Conservation (phyloP, 805 yeast genomes). For the Lipomyces chichibuensis region DNA sequence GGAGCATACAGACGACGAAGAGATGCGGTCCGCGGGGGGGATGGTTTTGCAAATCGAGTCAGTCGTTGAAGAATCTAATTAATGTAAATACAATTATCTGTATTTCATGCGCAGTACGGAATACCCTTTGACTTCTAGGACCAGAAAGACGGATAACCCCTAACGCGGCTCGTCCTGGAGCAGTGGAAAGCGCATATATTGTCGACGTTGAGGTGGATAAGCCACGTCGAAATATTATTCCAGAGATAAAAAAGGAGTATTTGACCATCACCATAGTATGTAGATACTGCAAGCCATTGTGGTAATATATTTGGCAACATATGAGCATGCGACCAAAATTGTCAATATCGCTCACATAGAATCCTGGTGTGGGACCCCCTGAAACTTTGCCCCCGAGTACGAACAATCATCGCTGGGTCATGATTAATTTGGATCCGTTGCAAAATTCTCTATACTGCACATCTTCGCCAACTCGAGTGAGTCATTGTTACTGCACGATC, state of each 20-base stretch:
- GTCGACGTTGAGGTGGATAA: constrained; percentile 54
- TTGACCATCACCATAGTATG: neutral
- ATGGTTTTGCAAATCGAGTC: constrained; percentile 14
- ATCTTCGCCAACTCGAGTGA: neutral
- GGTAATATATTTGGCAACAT: neutral
- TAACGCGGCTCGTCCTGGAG: constrained; percentile 78
- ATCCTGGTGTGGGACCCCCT: neutral
- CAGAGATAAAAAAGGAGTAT: neutral
- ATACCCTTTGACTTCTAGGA: constrained; percentile 51
- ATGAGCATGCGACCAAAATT: neutral
- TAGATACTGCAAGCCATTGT: neutral
- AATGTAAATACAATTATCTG: constrained; percentile 48
- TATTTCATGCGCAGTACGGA: constrained; percentile 16
- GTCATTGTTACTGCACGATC: neutral
- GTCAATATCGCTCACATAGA: neutral
- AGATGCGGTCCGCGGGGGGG: constrained; percentile 25
- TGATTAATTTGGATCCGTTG: too few species aligned
- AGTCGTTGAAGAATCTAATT: constrained; percentile 41
- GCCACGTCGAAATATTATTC: constrained; percentile 3
- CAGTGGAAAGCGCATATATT: constrained; percentile 87
- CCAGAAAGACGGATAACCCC: constrained; percentile 88
- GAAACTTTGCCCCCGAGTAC: neutral
- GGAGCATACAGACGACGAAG: constrained; percentile 25
- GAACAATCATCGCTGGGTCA: too few species aligned
- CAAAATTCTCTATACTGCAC: neutral